These are phyloP conservation scores for Galerina sulciceps DNA, from an alignment of 768 basidiomycete genomes.

Conservation along the genomic window DNA sequence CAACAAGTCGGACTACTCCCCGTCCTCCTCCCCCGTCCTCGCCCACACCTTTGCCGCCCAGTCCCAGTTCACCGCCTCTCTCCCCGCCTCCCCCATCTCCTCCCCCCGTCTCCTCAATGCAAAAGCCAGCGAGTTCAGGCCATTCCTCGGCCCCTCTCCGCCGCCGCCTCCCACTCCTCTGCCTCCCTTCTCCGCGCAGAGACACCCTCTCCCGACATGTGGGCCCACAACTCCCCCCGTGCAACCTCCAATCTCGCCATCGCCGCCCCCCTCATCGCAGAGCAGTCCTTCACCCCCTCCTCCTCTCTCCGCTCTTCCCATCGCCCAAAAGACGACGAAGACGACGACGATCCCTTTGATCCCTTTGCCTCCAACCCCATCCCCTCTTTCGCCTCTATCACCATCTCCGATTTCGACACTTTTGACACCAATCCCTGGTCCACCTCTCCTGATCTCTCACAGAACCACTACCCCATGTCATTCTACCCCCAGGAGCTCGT, in stretches of 20 bases:
- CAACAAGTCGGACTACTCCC: slow-evolving; percentile 57
- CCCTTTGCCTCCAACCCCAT: slow-evolving; percentile 61
- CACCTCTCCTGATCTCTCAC: slow-evolving; percentile 5
- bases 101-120: slow-evolving; percentile 88
- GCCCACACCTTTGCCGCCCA: slow-evolving; percentile 60
- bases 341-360: slow-evolving; percentile 88
- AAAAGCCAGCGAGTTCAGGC: slow-evolving; percentile 89
- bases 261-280: slow-evolving; percentile 86
- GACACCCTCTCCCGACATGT: slow-evolving; percentile 88
- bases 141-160: slow-evolving; percentile 77
- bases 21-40: slow-evolving; percentile 71
- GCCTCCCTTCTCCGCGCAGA: slow-evolving; percentile 62
- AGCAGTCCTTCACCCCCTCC: slow-evolving; percentile 69
- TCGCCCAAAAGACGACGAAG: slow-evolving; percentile 52
- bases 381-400: slow-evolving; percentile 66
- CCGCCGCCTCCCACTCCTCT: slow-evolving; percentile 63
- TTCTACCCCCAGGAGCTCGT: slow-evolving; percentile 10
- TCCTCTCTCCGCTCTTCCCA: slow-evolving; percentile 68
- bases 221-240: slow-evolving; percentile 77
- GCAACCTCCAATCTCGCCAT: slow-evolving; percentile 88
- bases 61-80: slow-evolving; percentile 75
- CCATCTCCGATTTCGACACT: slow-evolving; percentile 64
- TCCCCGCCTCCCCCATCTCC: slow-evolving; percentile 82
- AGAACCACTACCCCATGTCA: neutral
- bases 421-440: slow-evolving; percentile 40